phyloP scores from a whole-genome alignment of 106 monocot species.

The Dendrobium officinale region DNA sequence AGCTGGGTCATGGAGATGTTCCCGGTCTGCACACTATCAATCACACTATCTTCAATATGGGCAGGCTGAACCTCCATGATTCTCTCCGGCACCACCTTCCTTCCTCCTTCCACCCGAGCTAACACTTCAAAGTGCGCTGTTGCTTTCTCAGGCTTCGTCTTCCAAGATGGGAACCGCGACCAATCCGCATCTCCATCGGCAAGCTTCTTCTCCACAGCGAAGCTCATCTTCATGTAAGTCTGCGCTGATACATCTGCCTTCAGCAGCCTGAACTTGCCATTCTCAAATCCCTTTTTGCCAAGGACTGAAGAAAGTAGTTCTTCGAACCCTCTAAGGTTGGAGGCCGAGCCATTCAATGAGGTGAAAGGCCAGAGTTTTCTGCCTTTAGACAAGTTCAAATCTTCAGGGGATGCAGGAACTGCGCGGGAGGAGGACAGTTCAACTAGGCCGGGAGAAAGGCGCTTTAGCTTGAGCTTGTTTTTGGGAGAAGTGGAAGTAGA shows the following conservation, averaged over 20 bases:
- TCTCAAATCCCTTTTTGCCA: conserved; percentile 51
- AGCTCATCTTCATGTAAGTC: conserved; percentile 80
- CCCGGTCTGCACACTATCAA: conserved; percentile 29
- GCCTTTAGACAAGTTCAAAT: conserved; percentile 2
- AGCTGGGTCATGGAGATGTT: conserved; percentile 49
- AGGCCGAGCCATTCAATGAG: conserved; percentile 63
- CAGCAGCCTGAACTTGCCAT: conserved; percentile 62
- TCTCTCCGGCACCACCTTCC: conserved; percentile 76
- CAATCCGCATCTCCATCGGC: conserved; percentile 34
- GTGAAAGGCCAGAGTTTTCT: conserved; percentile 65
- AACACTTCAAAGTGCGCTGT: conserved; percentile 71
- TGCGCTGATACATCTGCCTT: conserved; percentile 68
- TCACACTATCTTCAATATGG: conserved; percentile 24
- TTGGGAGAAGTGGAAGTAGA: conserved; percentile 40
- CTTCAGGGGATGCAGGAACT: conserved; percentile 16
- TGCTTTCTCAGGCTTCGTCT: conserved; percentile 49
- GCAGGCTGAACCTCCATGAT: conserved; percentile 59
- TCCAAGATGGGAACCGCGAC: conserved; percentile 64
- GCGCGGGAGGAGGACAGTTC: conserved; percentile 61
- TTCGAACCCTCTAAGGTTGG: conserved; percentile 69
- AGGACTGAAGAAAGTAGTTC: conserved; percentile 74
- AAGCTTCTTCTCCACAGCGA: conserved; percentile 50
- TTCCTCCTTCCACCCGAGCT: conserved; percentile 60
- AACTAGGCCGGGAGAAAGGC: conserved; percentile 77
- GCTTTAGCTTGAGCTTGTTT: conserved; percentile 83